These are phyloP conservation scores for Halenospora varia DNA, from an alignment of 495 filamentous ascomycete genomes.

Conservation along the genomic window DNA sequence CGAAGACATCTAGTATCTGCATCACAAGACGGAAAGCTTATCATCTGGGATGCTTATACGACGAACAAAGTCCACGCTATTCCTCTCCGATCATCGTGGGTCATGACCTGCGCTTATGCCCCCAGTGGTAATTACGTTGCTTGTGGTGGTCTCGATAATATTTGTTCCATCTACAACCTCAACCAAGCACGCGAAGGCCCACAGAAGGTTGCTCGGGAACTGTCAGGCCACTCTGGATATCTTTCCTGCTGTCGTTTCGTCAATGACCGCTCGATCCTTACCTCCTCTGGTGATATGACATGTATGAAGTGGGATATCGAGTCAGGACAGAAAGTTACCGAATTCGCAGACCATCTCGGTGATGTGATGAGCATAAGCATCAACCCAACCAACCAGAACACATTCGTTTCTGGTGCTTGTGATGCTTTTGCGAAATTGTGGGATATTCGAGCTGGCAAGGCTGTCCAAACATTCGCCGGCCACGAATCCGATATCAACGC, in stretches of 20 bases:
- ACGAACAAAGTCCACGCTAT: conserved; percentile 99
- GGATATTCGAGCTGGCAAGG: conserved; percentile 98
- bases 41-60: conserved; percentile 99
- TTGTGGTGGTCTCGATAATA: conserved; percentile 97
- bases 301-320: conserved; percentile 99
- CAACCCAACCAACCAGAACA: conserved; percentile 97
- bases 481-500: conserved; percentile 99
- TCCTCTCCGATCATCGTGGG: conserved; percentile 96
- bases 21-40: conserved; percentile 98
- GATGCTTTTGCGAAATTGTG: conserved; percentile 98
- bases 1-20: conserved; percentile 96
- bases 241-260: conserved; percentile 98
- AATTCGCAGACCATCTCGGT: conserved; percentile 97
- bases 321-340: conserved; percentile 92
- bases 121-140: conserved; percentile 98
- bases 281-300: conserved; percentile 98
- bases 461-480: conserved; percentile 95
- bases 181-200: conserved; percentile 90
- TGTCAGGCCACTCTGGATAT: conserved; percentile 96
- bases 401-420: conserved; percentile 97
- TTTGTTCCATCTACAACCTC: conserved; percentile 99
- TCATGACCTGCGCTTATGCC: conserved; percentile 99
- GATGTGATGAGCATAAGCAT: conserved; percentile 99
- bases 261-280: conserved; percentile 96
- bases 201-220: conserved; percentile 90